Base-by-base conservation (phyloP, 768 basidiomycete species). In the Naganishia vaughanmartiniae region DNA sequence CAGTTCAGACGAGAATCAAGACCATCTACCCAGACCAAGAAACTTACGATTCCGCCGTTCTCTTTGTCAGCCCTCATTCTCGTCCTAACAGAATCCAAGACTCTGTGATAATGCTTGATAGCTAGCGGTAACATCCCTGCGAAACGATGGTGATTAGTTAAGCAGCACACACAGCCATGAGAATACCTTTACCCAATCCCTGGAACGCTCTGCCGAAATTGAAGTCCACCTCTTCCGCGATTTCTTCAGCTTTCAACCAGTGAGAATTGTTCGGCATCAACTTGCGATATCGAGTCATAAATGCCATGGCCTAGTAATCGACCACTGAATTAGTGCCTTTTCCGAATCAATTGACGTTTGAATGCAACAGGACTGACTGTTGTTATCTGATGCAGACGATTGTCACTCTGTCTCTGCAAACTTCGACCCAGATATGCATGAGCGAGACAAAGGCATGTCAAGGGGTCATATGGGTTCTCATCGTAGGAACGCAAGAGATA, bases 141-240 rank as follows among this genome's bases (percentile, higher is more conserved):
- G 21, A 7, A 19, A 26, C 48, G 26, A 14, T 15, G 30, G 21
- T 46, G 45, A 28, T 5, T n/a, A 39, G 33, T 15, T 1, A 15
- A 30, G 24, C 19, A 17, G 6, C 58, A 42, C 46, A 63, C 39
- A 51, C 3, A 4, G 33, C 14, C 14, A 9, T 7, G 58, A 14
- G 10, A 46, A 55, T 12, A 42, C 0, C 15, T 85, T 67, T 72
- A 92, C 93, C 91, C n/a, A 96, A 84, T 70, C 93, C 90, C 77
- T 98, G 95, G 78, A 96, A 98, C 0, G 88, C 87, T 55, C 95
- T 85, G 0, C 89, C 95, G 77, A 94, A 91, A 80, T 99, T 99
- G 79, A 87, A 97, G 70, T 99, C 92, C 4, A 95, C 89, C 80
- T 98, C 94, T 33, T 87, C 85, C 28, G 85, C 58, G n/a, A 74